Percentiles rank a stretch among this genome's conserved stretches.
Conservation (phyloP, 495 filamentous ascomycete species). For the Bacidia rubella region DNA sequence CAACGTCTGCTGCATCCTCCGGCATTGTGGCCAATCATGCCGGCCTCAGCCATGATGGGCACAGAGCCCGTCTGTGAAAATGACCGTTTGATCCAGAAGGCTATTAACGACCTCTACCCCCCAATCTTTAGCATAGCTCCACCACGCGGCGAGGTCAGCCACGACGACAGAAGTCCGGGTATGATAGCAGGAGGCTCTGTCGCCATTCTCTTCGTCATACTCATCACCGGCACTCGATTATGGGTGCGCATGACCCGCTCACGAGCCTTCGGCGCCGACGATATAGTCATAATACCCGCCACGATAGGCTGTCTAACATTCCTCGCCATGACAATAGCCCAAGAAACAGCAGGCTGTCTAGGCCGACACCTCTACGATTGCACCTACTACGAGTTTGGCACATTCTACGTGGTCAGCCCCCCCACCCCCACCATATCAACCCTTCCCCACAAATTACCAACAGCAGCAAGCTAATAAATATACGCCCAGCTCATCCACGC, state of each 20-base stretch:
- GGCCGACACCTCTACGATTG: constrained; percentile 4
- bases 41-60: background rate
- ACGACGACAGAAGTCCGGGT: background rate
- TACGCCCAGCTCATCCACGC: background rate
- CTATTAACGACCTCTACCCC: background rate
- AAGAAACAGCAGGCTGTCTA: background rate
- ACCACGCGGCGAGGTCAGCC: background rate
- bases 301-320: background rate
- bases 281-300: background rate
- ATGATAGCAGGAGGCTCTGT: background rate
- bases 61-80: background rate
- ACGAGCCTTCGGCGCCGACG: background rate
- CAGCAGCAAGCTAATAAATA: background rate
- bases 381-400: background rate
- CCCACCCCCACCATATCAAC: background rate
- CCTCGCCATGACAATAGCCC: background rate
- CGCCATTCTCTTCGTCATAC: background rate
- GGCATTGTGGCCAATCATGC: no score
- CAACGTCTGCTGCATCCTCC: no score
- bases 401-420: background rate
- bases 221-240: background rate
- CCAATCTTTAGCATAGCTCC: background rate
- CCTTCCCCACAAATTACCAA: background rate
- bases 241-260: background rate
- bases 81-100: background rate